Base-by-base conservation (phyloP, 2,329 filamentous ascomycete species). In the Exophiala alcalophila region DNA sequence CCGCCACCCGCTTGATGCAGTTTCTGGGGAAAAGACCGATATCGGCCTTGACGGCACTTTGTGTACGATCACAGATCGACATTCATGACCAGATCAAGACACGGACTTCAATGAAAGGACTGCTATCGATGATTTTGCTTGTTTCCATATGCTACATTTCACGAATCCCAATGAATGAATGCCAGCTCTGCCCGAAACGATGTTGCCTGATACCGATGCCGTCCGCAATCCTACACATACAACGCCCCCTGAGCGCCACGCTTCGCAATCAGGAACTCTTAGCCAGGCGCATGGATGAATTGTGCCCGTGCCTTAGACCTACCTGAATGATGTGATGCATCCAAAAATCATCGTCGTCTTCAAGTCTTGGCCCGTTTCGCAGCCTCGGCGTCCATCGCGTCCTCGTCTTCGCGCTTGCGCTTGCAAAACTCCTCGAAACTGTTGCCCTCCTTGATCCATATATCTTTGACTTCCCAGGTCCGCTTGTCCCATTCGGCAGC, bases 401-500 rank as follows among this genome's bases (percentile, higher is more conserved):
- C 49, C 21, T 50, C 46, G 19, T 57, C 54, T 9, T 55, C 53
- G 12, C 46, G 47, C 21, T 49, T 49, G n/a, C 50, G 40, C 29
- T 49, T 43, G 44, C 52, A 53, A 39, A 53, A 58, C 39, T 57
- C 52, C 21, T 58, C 55, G 40, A 58, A 58, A 34, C 46, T 49
- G 31, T 56, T 56, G 7, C 54, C 55, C 38, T 58, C 50, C 38
- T 54, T 52, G 21, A 57, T 54, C 67, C 67, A 72, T n/a, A 54
- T 54, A 42, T 64, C 61, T 44, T 65, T 67, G 10, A 67, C 59
- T 40, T 65, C 62, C 24, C 55, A 59, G 2, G 63, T 63, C 28
- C 56, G 59, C 32, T 53, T 52, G 40, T 70, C 64, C 67, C 68
- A 71, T 41, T 73, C 72, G 18, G 69, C 65, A 3, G 84, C 83